Evolutionary conservation across 352 stramenopile species (phyloP), one percentile per base, ranked within the genome.

Genomic region (Pythium aquatile): DNA sequence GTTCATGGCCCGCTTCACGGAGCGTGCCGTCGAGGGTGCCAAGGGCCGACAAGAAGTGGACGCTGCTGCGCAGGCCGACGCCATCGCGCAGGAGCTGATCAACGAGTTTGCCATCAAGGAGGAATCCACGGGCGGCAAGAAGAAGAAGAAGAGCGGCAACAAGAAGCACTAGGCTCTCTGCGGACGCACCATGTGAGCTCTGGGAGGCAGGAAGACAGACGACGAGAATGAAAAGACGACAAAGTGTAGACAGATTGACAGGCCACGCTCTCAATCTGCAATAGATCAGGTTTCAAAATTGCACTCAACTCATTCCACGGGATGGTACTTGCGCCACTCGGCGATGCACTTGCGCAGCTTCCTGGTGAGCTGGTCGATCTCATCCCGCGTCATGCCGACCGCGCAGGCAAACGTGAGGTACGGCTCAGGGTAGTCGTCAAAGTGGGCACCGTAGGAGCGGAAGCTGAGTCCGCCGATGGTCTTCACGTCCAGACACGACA

Each of bases 331-430:
- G 32, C 81, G 68, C 78, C 93, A 98, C 62, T 98, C 90, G 32
- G 72, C 74, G 47, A 98, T 90, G 40, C 87, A 92, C 46, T 96
- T 97, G 61, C 96, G 89, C 37, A 99, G 74, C 56, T 97, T 90
- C 44, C 76, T 65, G 53, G 97, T 76, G 57, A 99, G 97, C 58
- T 94, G 72, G 37, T 98, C 89, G 52, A 99, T 81, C 70, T 99
- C 97, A 26, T 73, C 61, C 29, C 78, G 69, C 17, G 77, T 85
- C 74, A 99, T 94, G 54, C 98, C 98, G 57, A 99, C 89, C 2
- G 96, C 96, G 73, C 94, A 99, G 3, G 98, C 98, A 42, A 98
- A 95, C 9, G 98, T 99, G 57, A 99, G 79, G 74, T 99, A 99
- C 9, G 92, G 78, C 29, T 87, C 68, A 0, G 86, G 88, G 63